phyloP scores from a whole-genome alignment of 208 protist genomes.

The Kentomonas sorsogonicus region DNA sequence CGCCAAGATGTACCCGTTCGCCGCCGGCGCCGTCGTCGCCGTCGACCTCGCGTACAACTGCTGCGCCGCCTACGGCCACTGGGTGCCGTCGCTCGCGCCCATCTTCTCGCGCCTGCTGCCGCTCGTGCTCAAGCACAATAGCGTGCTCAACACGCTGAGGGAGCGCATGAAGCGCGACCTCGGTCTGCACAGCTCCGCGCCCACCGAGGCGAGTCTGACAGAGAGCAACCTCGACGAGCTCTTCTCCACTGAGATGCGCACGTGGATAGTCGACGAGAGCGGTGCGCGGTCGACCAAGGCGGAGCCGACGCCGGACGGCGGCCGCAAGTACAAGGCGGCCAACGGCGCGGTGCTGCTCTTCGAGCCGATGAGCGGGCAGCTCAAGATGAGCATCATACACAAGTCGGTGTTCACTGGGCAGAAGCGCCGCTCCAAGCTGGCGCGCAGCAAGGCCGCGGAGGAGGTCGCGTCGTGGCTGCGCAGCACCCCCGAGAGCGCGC shows the following conservation, averaged over 20 bases:
- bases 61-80: constrained; percentile 98
- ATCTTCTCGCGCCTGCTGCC: constrained; percentile 97
- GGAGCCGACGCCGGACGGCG: constrained; percentile 99
- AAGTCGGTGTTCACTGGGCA: constrained; percentile 99
- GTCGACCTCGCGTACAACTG: constrained; percentile 99
- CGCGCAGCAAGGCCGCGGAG: constrained; percentile 99
- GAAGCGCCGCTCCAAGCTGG: constrained; percentile 99
- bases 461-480: constrained; percentile 99
- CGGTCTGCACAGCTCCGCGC: constrained; percentile 99
- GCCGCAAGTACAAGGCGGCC: constrained; percentile 95
- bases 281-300: constrained; percentile 99
- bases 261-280: constrained; percentile 99
- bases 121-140: constrained; percentile 99
- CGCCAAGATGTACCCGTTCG: constrained; percentile 98
- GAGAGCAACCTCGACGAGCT: constrained; percentile 99
- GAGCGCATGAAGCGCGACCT: constrained; percentile 99
- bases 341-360: constrained; percentile 99
- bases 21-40: constrained; percentile 97
- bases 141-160: constrained; percentile 98
- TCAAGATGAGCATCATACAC: constrained; percentile 99
- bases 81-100: constrained; percentile 97
- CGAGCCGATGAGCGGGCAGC: constrained; percentile 98
- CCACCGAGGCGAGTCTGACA: constrained; percentile 98
- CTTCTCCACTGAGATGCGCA: constrained; percentile 98
- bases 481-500: constrained; percentile 98